phyloP scores from a whole-genome alignment of 805 yeast species.

The Saturnispora bothae region DNA sequence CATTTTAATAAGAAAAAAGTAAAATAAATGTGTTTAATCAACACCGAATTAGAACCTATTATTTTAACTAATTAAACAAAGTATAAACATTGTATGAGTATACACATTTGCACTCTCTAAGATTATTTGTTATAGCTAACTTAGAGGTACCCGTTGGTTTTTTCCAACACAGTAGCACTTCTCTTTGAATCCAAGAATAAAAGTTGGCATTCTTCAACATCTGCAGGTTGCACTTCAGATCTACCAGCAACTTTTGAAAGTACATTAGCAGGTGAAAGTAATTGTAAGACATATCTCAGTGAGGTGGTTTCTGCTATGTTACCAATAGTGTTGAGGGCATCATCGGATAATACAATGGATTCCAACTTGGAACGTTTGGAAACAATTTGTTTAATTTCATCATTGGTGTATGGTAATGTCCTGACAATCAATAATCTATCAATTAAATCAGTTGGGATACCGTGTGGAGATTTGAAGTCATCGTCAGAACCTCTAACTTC shows the following conservation, averaged over 20 bases:
- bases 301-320: conserved; percentile 86
- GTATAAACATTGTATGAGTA: not conserved
- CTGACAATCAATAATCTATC: conserved; percentile 91
- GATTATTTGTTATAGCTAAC: not conserved
- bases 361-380: conserved; percentile 90
- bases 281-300: conserved; percentile 84
- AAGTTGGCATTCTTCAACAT: conserved; percentile 77
- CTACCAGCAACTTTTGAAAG: conserved; percentile 70
- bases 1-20: not conserved
- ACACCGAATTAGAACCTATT: not conserved
- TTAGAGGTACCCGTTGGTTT: conserved; percentile 25
- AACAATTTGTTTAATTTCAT: conserved; percentile 79
- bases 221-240: conserved; percentile 54
- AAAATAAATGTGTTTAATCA: no score
- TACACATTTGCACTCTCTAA: no score
- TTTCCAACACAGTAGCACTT: conserved; percentile 77
- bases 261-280: conserved; percentile 83
- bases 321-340: conserved; percentile 79
- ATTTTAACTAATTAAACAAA: not conserved
- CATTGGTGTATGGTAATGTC: conserved; percentile 65
- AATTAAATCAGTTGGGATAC: conserved; percentile 89
- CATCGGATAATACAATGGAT: conserved; percentile 73
- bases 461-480: conserved; percentile 84
- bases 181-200: conserved; percentile 83
- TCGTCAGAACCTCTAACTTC: conserved; percentile 78